Base-by-base conservation (phyloP, 163 green algal species). In the Chloromonas sp. region DNA sequence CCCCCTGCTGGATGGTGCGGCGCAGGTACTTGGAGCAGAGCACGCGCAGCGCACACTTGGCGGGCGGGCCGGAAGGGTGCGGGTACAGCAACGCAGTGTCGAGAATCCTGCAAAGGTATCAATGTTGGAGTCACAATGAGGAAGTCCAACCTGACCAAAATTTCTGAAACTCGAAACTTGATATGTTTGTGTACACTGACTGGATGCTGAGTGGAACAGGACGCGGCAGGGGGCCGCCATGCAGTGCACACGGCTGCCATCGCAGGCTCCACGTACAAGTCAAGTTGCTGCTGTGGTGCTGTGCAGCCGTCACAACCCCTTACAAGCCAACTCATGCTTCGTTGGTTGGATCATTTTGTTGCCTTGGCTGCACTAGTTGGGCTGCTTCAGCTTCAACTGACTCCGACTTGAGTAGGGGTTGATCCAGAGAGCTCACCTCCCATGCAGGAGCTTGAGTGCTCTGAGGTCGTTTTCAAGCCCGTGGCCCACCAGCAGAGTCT, bases 381-480 rank as follows among this genome's bases (percentile, higher is more conserved):
- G 36, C 36, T 36, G 36, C 36, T 36, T 36, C 36, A 36, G 36
- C 36, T 36, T 36, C 36, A 36, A 36, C 36, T 36, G 36, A 36
- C 36, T 36, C 36, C 36, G 36, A 36, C 36, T 36, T 36, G 36
- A 36, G 36, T 36, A 36, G 36, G 36, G 36, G 36, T 36, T 36
- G 36, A 36, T 36, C 13, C 71, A 79, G 57, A n/a, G 13, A 14
- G 5, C 74, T 79, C n/a, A 84, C 81, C 81, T 60, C 66, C 77
- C 82, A 66, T 88, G 85, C 60, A 87, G 70, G 2, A 85, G 59
- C 60, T 71, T 81, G 70, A 98, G 90, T 1, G 93, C 90, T 0
- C 78, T 76, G 60, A 99, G 86, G 89, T 99, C 96, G 89, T 98
- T 99, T 83, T 99, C 94, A 70, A 98, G 92, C 3, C 91, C 92